Evolutionary conservation across 2,329 filamentous ascomycete genomes (phyloP), one percentile per base, ranked within the genome.

Genomic region (Cladosporium phlei): DNA sequence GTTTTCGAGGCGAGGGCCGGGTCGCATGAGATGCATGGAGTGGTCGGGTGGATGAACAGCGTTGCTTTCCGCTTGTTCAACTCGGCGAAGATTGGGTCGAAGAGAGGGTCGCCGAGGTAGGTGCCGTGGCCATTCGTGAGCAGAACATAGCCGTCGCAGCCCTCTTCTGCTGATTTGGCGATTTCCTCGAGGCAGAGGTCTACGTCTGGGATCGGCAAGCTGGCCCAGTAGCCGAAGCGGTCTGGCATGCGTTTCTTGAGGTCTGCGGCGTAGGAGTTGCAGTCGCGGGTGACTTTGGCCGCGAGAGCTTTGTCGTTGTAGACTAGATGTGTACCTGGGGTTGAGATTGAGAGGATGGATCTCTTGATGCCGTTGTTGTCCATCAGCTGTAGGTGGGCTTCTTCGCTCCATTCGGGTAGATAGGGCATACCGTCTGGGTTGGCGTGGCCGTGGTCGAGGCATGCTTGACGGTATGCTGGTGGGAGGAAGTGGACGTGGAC

Each of bases 21-120:
- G 3, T 52, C 32, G 38, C 57, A 57, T 28, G 58, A 60, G 2
- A 68, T 69, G 47, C 67, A 72, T 0, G 71, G 72, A n/a, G 65
- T 74, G 0, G 75, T 78, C 1, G 75, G 76, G 46, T 80, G 77
- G 35, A 79, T 71, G 56, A 80, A 79, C 1, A 78, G 64, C 1
- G 67, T 70, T 0, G 72, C 72, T 3, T 70, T 64, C 2, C 72
- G 58, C 2, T 59, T 53, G 45, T 78, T 71, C 20, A 80, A 57
- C 27, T 68, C 70, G 2, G 69, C 64, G 51, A 76, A 79, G 10
- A 80, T 63, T 0, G 64, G 59, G 17, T 71, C 68, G 21, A 79
- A 66, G 1, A 51, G 54, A 0, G 60, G 49, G 49, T 76, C 69
- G 3, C 77, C 77, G 1, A 78, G 59, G 54, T 80, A 80, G 10